phyloP scores from a whole-genome alignment of 129 eudicot species.

The Saposhnikovia divaricata region DNA sequence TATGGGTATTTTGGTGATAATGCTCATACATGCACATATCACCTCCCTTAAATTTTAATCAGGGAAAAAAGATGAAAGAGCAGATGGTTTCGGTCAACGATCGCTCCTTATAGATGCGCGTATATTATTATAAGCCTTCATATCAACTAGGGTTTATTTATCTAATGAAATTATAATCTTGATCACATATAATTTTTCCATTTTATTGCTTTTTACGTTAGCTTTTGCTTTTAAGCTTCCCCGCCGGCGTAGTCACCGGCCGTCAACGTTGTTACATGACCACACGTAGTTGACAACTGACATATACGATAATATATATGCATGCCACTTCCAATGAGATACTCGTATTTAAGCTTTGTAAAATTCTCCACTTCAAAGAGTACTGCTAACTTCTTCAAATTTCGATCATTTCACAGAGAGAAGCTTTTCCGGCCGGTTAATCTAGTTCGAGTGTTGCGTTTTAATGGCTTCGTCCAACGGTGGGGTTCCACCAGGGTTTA shows the following conservation, averaged over 20 bases:
- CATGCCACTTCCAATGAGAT: not conserved
- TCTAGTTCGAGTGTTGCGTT: not conserved
- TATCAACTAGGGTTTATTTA: not conserved
- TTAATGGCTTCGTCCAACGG: conserved; percentile 56
- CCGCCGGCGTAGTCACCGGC: conserved; percentile 91
- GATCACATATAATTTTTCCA: conserved; percentile 14
- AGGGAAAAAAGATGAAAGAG: too few species aligned
- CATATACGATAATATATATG: not conserved
- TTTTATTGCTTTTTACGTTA: conserved; percentile 40
- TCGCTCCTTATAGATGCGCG: not conserved
- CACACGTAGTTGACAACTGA: conserved; percentile 29
- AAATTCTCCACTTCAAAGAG: not conserved
- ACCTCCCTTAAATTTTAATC: too few species aligned
- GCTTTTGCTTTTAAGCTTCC: conserved; percentile 57
- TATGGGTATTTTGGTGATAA: too few species aligned
- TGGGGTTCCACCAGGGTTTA: conserved; percentile 89
- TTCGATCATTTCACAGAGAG: not conserved
- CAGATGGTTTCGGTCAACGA: not conserved
- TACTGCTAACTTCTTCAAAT: not conserved
- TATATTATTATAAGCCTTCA: not conserved
- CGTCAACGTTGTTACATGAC: conserved; percentile 50
- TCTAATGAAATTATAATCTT: not conserved
- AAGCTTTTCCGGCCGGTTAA: not conserved
- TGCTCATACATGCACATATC: too few species aligned
- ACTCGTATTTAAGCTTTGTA: not conserved